Percentiles rank a stretch among this genome's conserved stretches.
Conservation (phyloP, 257 asterid genomes). For the Solanum habrochaites region DNA sequence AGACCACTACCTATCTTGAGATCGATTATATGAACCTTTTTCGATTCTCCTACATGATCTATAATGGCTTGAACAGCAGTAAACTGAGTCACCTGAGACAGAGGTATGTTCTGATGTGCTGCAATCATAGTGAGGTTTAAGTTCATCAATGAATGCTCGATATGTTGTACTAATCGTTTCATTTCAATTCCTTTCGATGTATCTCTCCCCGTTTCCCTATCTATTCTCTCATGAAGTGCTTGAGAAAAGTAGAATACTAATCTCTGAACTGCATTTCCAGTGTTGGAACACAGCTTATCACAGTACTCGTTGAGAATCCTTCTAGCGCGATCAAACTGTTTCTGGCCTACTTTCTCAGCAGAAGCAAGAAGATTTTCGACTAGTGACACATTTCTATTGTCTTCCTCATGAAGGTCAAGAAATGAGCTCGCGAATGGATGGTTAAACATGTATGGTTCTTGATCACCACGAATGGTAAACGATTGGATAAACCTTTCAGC, state of each 20-base stretch:
- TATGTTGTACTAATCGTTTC: background rate
- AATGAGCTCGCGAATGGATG: conserved; percentile 1
- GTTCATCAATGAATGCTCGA: background rate
- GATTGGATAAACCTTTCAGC: conserved; percentile 39
- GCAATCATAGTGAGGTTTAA: conserved; percentile 4
- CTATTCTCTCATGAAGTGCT: conserved; percentile 18
- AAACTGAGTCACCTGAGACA: conserved; percentile 33
- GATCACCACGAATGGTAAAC: background rate
- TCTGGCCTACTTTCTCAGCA: conserved; percentile 33
- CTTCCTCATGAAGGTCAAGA: conserved; percentile 12
- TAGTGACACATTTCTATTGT: conserved; percentile 26
- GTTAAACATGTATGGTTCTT: conserved; percentile 15
- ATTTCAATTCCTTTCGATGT: background rate
- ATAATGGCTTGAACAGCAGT: conserved; percentile 41
- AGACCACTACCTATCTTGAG: conserved; percentile 39
- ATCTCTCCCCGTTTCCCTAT: conserved; percentile 9
- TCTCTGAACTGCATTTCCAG: conserved; percentile 20
- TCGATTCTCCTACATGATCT: conserved; percentile 27
- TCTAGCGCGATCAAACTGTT: conserved; percentile 20
- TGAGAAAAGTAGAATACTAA: conserved; percentile 15
- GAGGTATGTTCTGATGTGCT: conserved; percentile 29
- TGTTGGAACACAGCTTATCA: conserved; percentile 9
- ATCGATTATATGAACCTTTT: conserved; percentile 42
- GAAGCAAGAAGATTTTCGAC: conserved; percentile 36
- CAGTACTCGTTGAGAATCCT: conserved; percentile 7